Percentiles rank a stretch among this genome's conserved stretches.
Evolutionary conservation across 441 rosid species (phyloP).

Genomic region (Croton laevigatus): DNA sequence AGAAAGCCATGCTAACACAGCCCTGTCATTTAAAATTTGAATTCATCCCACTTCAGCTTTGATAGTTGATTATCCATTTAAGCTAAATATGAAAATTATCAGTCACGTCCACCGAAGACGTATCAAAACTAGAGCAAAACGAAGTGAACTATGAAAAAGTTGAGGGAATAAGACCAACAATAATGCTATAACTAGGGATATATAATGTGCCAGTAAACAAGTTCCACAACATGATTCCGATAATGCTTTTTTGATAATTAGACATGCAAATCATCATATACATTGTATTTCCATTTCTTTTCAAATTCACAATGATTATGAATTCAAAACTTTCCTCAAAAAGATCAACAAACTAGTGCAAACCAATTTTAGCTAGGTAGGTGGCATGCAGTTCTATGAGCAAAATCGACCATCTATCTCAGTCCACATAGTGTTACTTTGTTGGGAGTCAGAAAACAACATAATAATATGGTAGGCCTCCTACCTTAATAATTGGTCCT

Average conservation of each 20-base stretch:
- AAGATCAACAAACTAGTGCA: neutral
- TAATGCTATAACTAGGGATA: neutral
- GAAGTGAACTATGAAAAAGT: neutral
- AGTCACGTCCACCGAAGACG: neutral
- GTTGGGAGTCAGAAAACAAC: too few relatives aligned
- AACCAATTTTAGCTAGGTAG: neutral
- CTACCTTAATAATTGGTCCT: conserved; percentile 1
- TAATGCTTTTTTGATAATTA: conserved; percentile 1
- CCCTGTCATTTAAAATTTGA: conserved; percentile 48
- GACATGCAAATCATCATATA: neutral
- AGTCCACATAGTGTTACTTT: neutral
- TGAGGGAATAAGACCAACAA: neutral
- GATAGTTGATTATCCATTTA: neutral
- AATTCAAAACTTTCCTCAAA: neutral
- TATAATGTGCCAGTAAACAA: neutral
- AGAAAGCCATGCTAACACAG: conserved; percentile 96
- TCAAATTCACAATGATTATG: neutral
- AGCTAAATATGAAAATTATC: conserved; percentile 6
- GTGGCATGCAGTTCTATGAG: neutral
- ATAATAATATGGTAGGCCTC: neutral
- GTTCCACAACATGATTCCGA: neutral
- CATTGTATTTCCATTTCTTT: neutral
- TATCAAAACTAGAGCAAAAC: neutral
- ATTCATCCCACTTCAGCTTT: conserved; percentile 8
- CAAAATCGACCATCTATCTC: neutral